These are phyloP conservation scores for Sphaerostilbella broomeana DNA, from an alignment of 2,329 filamentous ascomycete species.

Conservation along the genomic window DNA sequence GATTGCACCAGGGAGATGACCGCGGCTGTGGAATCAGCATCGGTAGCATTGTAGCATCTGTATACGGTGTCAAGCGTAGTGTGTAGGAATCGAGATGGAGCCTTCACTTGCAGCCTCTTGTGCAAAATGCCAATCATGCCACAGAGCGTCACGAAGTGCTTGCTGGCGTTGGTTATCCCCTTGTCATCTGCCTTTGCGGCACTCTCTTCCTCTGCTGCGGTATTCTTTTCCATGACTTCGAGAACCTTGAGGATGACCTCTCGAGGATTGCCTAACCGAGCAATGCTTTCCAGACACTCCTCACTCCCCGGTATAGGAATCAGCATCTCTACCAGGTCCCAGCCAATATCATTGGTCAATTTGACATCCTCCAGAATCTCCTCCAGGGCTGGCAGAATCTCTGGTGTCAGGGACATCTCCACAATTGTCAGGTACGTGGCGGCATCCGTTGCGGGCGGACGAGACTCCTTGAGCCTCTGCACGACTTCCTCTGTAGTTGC, in stretches of 20 bases:
- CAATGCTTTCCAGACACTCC: slow-evolving; percentile 65
- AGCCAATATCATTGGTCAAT: slow-evolving; percentile 71
- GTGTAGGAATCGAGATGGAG: slow-evolving; percentile 71
- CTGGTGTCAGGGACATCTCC: slow-evolving; percentile 63
- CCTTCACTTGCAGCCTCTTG: slow-evolving; percentile 67
- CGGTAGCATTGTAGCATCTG: slow-evolving; percentile 55
- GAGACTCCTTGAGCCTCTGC: slow-evolving; percentile 41
- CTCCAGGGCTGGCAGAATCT: slow-evolving; percentile 61
- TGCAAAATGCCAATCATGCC: slow-evolving; percentile 68
- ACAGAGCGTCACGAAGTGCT: slow-evolving; percentile 62
- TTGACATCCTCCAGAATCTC: slow-evolving; percentile 61
- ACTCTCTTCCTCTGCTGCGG: slow-evolving; percentile 28
- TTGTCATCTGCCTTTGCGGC: slow-evolving; percentile 10
- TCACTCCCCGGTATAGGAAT: slow-evolving; percentile 62
- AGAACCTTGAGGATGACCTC: slow-evolving; percentile 78
- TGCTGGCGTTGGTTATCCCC: slow-evolving; percentile 10
- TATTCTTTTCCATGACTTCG: slow-evolving; percentile 57
- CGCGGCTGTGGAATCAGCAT: slow-evolving; percentile 61
- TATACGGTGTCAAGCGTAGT: slow-evolving; percentile 68
- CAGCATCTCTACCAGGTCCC: slow-evolving; percentile 74
- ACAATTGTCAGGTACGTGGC: slow-evolving; percentile 75
- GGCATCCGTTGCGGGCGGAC: slow-evolving; percentile 52
- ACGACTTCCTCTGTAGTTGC: slow-evolving; percentile 34
- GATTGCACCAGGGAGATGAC: slow-evolving; percentile 66
- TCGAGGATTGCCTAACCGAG: slow-evolving; percentile 69